These are phyloP conservation scores for Lophium mytilinum DNA, from an alignment of 495 filamentous ascomycete species.

Conservation along the genomic window DNA sequence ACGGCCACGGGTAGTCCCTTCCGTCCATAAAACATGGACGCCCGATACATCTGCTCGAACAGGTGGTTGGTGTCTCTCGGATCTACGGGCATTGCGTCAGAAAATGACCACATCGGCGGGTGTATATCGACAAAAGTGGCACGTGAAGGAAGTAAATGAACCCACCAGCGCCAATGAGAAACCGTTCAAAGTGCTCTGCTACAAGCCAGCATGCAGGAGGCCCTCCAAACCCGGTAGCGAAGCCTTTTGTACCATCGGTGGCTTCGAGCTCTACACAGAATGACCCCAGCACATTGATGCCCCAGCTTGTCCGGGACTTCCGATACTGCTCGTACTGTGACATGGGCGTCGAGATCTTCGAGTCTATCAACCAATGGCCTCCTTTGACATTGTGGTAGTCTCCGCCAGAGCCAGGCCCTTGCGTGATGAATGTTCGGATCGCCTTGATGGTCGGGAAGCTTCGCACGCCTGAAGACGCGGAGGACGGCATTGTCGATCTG, in stretches of 20 bases:
- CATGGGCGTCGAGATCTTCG: slow-evolving; percentile 85
- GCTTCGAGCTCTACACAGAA: slow-evolving; percentile 91
- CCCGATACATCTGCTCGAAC: slow-evolving; percentile 94
- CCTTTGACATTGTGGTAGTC: slow-evolving; percentile 95
- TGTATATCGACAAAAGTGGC: no score
- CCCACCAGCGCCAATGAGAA: slow-evolving; percentile 69
- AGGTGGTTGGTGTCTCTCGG: slow-evolving; percentile 80
- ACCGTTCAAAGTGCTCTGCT: slow-evolving; percentile 83
- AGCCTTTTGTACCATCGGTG: slow-evolving; percentile 80
- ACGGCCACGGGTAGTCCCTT: slow-evolving; percentile 84
- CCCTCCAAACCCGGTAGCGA: slow-evolving; percentile 88
- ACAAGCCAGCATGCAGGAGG: slow-evolving; percentile 90
- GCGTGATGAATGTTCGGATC: slow-evolving; percentile 71
- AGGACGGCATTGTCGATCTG: slow-evolving; percentile 11
- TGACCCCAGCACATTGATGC: slow-evolving; percentile 88
- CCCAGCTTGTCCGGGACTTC: slow-evolving; percentile 81
- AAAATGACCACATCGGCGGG: background rate
- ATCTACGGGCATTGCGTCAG: slow-evolving; percentile 38
- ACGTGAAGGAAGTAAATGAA: background rate
- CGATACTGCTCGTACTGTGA: slow-evolving; percentile 82
- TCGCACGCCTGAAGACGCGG: slow-evolving; percentile 9
- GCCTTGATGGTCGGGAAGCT: slow-evolving; percentile 67
- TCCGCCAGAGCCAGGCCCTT: slow-evolving; percentile 80
- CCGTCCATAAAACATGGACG: slow-evolving; percentile 89
- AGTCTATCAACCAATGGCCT: slow-evolving; percentile 88